Evolutionary conservation across 192 early-diverging fungal species (phyloP).

Genomic region (Umbelopsis vinacea): DNA sequence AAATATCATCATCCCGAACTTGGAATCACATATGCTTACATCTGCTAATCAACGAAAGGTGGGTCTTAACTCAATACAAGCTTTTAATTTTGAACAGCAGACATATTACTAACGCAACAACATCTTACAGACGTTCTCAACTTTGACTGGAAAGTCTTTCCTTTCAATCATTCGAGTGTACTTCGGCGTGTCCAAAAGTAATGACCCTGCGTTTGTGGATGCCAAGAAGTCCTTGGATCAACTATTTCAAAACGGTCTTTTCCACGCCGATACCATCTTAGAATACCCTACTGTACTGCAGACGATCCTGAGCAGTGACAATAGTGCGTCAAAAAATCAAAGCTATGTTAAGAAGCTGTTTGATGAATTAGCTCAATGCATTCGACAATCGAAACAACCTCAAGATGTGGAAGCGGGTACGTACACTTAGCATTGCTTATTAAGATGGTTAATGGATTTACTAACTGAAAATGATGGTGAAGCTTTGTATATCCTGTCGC

Average conservation of each 20-base stretch:
- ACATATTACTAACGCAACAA: neutral
- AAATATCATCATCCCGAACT: neutral
- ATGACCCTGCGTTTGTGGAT: neutral
- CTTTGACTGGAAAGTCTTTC: neutral
- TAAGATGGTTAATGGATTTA: neutral
- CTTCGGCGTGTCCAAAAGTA: neutral
- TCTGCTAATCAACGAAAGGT: constrained; percentile 19
- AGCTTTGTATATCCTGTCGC: constrained; percentile 21
- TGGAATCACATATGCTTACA: constrained; percentile 18
- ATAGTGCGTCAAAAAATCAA: neutral
- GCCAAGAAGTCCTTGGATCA: neutral
- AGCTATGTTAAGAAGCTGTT: constrained; percentile 34
- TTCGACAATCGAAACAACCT: neutral
- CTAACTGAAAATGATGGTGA: neutral
- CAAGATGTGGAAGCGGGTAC: constrained; percentile 4
- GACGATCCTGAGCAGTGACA: constrained; percentile 1
- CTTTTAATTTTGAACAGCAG: neutral
- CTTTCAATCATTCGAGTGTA: neutral
- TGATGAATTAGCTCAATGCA: constrained; percentile 21
- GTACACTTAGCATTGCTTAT: neutral
- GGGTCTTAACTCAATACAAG: neutral
- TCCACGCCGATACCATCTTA: constrained; percentile 34
- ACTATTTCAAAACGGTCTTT: constrained; percentile 12
- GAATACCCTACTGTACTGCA: constrained; percentile 35
- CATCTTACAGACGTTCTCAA: neutral